A percentile compares a stretch with the other conserved stretches of the same genome.
Evolutionary conservation across 257 asterid species (phyloP).

Genomic region (Ophiorrhiza pumila): DNA sequence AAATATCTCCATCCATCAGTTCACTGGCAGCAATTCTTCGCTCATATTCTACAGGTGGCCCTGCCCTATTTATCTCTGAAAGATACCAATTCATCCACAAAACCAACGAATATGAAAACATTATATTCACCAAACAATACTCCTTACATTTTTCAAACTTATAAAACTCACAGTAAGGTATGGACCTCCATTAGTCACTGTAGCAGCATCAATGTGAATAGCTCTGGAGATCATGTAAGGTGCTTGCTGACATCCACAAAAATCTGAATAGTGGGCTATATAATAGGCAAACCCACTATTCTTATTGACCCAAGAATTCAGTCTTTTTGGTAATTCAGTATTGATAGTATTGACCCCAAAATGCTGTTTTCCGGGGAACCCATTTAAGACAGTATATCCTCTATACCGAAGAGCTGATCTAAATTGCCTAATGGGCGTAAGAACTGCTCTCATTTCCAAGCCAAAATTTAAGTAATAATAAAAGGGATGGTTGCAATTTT

Average conservation of each 20-base stretch:
- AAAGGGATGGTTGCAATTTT: background rate
- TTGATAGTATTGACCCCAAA: constrained; percentile 33
- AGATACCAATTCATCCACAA: constrained; percentile 16
- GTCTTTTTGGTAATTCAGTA: constrained; percentile 30
- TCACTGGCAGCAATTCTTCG: constrained; percentile 81
- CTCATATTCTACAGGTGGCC: constrained; percentile 81
- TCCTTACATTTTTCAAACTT: constrained; percentile 1
- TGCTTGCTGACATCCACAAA: constrained; percentile 33
- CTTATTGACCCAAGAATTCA: constrained; percentile 25
- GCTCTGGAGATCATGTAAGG: constrained; percentile 37
- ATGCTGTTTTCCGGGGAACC: constrained; percentile 27
- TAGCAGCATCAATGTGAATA: constrained; percentile 48
- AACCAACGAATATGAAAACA: constrained; percentile 20
- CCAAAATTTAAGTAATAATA: background rate
- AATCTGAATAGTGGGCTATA: constrained; percentile 33
- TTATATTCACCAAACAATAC: background rate
- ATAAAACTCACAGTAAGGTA: constrained; percentile 7
- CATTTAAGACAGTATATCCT: constrained; percentile 25
- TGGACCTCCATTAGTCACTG: constrained; percentile 55
- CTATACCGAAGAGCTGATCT: constrained; percentile 34
- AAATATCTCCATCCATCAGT: constrained; percentile 80
- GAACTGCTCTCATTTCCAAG: constrained; percentile 47
- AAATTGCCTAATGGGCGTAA: constrained; percentile 48
- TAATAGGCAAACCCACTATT: constrained; percentile 27
- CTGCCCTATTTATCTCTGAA: constrained; percentile 54